Conservation (phyloP, 2,329 filamentous ascomycete species). For the Anthostomella pinea region DNA sequence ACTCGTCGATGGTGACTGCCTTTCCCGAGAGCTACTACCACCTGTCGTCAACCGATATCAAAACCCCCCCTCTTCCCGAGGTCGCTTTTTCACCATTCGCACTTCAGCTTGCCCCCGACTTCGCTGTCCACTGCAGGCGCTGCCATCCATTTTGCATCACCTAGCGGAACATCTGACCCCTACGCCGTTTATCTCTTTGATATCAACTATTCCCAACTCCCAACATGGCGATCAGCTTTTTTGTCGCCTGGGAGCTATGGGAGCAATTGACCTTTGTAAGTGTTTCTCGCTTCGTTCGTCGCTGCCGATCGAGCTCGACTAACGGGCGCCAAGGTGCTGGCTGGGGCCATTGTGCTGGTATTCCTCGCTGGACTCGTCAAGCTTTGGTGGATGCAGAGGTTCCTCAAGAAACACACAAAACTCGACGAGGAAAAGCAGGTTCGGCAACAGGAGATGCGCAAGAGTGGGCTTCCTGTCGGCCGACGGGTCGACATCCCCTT, state of each 20-base stretch:
- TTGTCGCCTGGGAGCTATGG: constrained; percentile 74
- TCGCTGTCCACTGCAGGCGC: too few relatives aligned
- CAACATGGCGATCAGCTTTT: constrained; percentile 51
- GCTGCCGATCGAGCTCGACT: constrained; percentile 8
- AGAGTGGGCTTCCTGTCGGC: constrained; percentile 46
- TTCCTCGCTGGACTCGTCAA: constrained; percentile 67
- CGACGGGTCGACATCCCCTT: constrained; percentile 70
- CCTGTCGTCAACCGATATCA: too few relatives aligned
- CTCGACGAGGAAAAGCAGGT: constrained; percentile 65
- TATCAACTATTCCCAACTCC: constrained; percentile 19
- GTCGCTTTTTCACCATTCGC: too few relatives aligned
- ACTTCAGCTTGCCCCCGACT: too few relatives aligned
- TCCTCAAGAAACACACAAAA: constrained; percentile 55
- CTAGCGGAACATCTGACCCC: too few relatives aligned
- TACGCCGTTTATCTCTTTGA: too few relatives aligned
- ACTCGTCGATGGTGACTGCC: too few relatives aligned
- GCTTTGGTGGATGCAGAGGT: constrained; percentile 59
- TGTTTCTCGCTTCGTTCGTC: constrained; percentile 20
- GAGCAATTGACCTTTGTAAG: constrained; percentile 87
- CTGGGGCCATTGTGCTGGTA: constrained; percentile 65
- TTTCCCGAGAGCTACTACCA: too few relatives aligned
- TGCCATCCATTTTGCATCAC: too few relatives aligned
- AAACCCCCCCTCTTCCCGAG: too few relatives aligned
- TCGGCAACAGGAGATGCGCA: constrained; percentile 51
- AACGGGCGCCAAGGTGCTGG: constrained; percentile 60